Conservation (phyloP, 495 filamentous ascomycete species). For the Mycothermus thermophilus region DNA sequence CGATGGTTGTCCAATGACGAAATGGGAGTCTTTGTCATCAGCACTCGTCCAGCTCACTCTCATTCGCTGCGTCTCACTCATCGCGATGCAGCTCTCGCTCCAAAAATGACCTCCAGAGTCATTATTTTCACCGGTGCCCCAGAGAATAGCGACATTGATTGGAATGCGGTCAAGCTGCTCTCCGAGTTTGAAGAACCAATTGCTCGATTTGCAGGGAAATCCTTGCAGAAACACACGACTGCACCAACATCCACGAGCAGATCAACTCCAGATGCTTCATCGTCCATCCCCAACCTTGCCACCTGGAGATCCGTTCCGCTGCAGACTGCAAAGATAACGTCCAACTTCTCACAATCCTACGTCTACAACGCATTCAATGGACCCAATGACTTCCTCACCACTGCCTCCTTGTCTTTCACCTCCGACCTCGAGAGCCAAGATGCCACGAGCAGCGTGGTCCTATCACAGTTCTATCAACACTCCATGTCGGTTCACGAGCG, state of each 20-base stretch:
- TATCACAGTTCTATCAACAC: slow-evolving; percentile 56
- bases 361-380: slow-evolving; percentile 8
- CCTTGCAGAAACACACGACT: too few relatives aligned
- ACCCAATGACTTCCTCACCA: slow-evolving; percentile 36
- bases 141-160: slow-evolving; percentile 36
- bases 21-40: too few relatives aligned
- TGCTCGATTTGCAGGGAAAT: slow-evolving; percentile 34
- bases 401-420: slow-evolving; percentile 25
- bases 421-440: slow-evolving; percentile 12
- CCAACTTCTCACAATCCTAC: slow-evolving; percentile 36
- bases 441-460: slow-evolving; percentile 11
- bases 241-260: neutral
- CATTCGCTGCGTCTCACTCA: too few relatives aligned
- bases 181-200: slow-evolving; percentile 30
- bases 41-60: too few relatives aligned
- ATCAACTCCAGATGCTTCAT: slow-evolving; percentile 1
- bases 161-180: slow-evolving; percentile 40
- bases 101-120: slow-evolving; percentile 38
- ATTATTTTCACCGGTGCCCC: slow-evolving; percentile 54
- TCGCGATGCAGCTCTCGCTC: too few relatives aligned
- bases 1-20: too few relatives aligned
- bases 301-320: slow-evolving; percentile 37
- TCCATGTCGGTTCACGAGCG: slow-evolving; percentile 53
- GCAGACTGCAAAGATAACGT: slow-evolving; percentile 19
- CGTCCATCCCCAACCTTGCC: slow-evolving; percentile 16